Conservation (phyloP, 2,329 filamentous ascomycete genomes). For the Zymoseptoria ardabiliae region DNA sequence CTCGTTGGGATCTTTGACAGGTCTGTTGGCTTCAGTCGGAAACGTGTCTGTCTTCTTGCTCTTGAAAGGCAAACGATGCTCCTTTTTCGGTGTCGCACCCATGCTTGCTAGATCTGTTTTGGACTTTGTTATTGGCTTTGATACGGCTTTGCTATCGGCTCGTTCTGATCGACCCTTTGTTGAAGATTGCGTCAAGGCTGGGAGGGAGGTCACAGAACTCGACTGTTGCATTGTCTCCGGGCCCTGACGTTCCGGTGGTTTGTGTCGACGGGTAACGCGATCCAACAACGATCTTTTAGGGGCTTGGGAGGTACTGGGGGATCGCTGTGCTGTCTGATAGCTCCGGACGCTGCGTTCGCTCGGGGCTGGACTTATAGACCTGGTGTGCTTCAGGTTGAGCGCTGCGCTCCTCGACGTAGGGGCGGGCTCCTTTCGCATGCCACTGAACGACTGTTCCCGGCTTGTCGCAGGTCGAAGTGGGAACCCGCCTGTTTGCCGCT, state of each 20-base stretch:
- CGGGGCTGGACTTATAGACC: constrained; percentile 75
- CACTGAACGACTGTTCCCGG: constrained; percentile 62
- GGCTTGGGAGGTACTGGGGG: constrained; percentile 41
- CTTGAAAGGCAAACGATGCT: constrained; percentile 47
- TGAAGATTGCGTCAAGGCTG: constrained; percentile 30
- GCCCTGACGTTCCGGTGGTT: constrained; percentile 33
- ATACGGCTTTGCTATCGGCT: constrained; percentile 21
- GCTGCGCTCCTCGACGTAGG: constrained; percentile 41
- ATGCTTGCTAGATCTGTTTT: constrained; percentile 15
- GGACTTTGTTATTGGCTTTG: constrained; percentile 15
- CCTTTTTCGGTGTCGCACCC: constrained; percentile 17
- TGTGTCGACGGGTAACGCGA: constrained; percentile 45
- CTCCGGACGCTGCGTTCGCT: constrained; percentile 59
- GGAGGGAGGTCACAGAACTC: constrained; percentile 32
- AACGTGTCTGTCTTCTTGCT: constrained; percentile 38
- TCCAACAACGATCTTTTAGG: constrained; percentile 49
- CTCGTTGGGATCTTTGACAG: constrained; percentile 39
- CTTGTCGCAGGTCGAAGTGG: constrained; percentile 64
- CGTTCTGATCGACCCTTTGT: constrained; percentile 13
- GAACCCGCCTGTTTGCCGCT: constrained; percentile 42
- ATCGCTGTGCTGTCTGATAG: constrained; percentile 46
- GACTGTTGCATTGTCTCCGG: constrained; percentile 33
- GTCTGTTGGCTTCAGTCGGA: constrained; percentile 34
- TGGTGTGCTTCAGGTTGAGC: constrained; percentile 45
- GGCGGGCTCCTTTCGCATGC: constrained; percentile 43